Evolutionary conservation across 2,329 filamentous ascomycete species (phyloP).

Genomic region (Nemania serpens): DNA sequence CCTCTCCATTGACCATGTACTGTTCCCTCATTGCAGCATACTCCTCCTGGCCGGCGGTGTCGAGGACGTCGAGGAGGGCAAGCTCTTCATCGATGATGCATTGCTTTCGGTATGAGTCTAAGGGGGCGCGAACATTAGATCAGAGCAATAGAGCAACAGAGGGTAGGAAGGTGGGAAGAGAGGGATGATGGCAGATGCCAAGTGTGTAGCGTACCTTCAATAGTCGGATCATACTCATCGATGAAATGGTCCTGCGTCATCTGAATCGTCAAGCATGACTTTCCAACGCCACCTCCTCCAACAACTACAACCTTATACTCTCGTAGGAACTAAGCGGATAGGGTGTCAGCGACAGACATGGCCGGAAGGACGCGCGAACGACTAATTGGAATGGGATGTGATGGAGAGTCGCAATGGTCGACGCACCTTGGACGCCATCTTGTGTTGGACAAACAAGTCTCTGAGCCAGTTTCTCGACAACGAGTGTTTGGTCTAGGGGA

Average conservation of each 20-base stretch:
- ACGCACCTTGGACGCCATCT: constrained; percentile 50
- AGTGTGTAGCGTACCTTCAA: constrained; percentile 74
- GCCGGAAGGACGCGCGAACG: background rate
- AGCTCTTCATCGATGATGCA: constrained; percentile 99
- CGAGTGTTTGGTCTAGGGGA: constrained; percentile 10
- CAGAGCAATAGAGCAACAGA: constrained; percentile 32
- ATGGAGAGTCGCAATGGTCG: constrained; percentile 11
- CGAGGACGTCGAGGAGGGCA: constrained; percentile 94
- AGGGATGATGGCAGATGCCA: background rate
- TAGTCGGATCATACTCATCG: constrained; percentile 98
- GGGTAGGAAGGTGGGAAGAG: background rate
- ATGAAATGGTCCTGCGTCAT: constrained; percentile 96
- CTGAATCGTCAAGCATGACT: constrained; percentile 98
- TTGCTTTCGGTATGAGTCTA: constrained; percentile 99
- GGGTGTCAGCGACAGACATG: constrained; percentile 28
- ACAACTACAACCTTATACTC: constrained; percentile 98
- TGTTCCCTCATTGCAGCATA: constrained; percentile 99
- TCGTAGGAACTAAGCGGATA: constrained; percentile 69
- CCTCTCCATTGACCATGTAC: constrained; percentile 99
- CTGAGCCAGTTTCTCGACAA: constrained; percentile 28
- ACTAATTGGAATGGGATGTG: constrained; percentile 4
- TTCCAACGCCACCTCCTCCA: constrained; percentile 96
- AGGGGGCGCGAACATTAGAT: background rate
- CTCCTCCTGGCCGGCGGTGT: constrained; percentile 98
- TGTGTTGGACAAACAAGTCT: constrained; percentile 30